Base-by-base conservation (phyloP, 169 alveolate species). In the Plasmodium vivax region DNA sequence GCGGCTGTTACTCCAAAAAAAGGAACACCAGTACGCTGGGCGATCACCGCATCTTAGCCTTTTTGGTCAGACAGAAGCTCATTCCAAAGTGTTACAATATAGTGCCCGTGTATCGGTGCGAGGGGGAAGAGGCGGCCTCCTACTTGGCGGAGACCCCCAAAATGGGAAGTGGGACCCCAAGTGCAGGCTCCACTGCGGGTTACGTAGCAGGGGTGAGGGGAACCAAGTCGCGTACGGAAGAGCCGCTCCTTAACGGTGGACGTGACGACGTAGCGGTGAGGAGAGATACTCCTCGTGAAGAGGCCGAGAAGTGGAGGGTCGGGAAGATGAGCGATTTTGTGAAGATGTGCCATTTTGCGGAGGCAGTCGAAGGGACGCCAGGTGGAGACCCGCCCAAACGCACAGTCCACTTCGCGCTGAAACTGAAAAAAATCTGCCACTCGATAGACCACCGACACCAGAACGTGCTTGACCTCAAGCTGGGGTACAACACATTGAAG, bases 391-490 rank as follows among this genome's bases (percentile, higher is more conserved):
- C 19, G 5, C 3, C 38, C 9, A 7, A 47, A 41, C 43, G 58
- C 8, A 12, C 62, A 68, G 3, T 79, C 16, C 90, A 56, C 32
- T 27, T 80, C 3, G 85, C 94, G 3, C 47, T 88, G 34, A 88
- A 80, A 27, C 56, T 88, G n/a, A 51, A 88, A 30, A 88, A 80
- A 43, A 34, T 88, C 1, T 88, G 94, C 54, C 43, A 34, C 47
- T 23, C 71, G 51, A 79, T 88, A n/a, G 73, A 27, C 10, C 32
- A 16, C 30, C 9, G 6, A 23, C 30, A 88, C 47, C 94, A 88
- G 38, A 84, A 88, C n/a, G 36, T 88, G n/a, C 45, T 88, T 58
- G 94, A 88, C 82, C 71, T 88, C 58, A 88, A 88, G 34, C 73
- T 88, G 41, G 94, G 94, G 12, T 88, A 88, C 82, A 79, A 88